phyloP scores from a whole-genome alignment of 352 stramenopile species.

The Peronospora belbahrii region DNA sequence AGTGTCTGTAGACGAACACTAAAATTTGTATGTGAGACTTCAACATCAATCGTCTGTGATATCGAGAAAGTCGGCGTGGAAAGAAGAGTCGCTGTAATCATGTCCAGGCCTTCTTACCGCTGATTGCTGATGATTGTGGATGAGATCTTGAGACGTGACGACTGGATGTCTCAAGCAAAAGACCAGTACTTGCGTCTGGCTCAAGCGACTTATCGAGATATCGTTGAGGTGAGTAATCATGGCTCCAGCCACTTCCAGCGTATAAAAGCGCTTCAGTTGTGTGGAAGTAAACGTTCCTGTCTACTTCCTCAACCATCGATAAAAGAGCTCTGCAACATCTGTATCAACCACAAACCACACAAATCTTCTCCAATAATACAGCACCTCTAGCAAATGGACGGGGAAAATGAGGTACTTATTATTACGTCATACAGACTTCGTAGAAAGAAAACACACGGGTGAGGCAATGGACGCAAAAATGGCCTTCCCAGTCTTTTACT shows the following conservation, averaged over 20 bases:
- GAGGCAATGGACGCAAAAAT: constrained; percentile 9
- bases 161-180: no score
- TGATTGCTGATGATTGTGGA: not conserved
- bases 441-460: constrained; percentile 2
- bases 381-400: not conserved
- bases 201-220: no score
- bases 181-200: no score
- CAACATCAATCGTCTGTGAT: constrained; percentile 20
- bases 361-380: not conserved
- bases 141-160: no score
- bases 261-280: no score
- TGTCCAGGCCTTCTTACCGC: not conserved
- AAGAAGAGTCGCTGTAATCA: not conserved
- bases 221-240: no score
- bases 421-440: constrained; percentile 21
- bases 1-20: constrained; percentile 14
- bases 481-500: constrained; percentile 4
- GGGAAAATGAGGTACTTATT: constrained; percentile 3
- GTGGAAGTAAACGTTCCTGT: no score
- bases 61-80: constrained; percentile 19
- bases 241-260: no score
- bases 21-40: constrained; percentile 14
- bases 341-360: not conserved
- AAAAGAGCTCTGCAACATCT: no score
- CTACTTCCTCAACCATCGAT: no score